Conservation (phyloP, 2,329 filamentous ascomycete species). For the Colletotrichum trifolii region DNA sequence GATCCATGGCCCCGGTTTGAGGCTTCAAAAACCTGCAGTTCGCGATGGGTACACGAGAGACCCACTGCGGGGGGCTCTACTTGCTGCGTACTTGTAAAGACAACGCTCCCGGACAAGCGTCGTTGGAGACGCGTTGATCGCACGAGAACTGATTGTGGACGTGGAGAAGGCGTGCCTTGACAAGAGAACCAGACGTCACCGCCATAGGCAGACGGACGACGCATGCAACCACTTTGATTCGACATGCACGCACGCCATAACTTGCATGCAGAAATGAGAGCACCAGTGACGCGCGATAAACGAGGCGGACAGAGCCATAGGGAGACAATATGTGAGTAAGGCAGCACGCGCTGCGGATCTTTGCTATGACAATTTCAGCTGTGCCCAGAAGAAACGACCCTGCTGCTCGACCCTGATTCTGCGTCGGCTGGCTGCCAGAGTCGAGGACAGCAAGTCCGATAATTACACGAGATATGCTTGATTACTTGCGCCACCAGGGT, state of each 20-base stretch:
- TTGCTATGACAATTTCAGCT: constrained; percentile 5
- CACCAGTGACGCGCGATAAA: constrained; percentile 13
- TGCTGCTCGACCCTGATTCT: constrained; percentile 9
- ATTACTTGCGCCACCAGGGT: constrained; percentile 1
- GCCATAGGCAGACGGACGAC: neutral
- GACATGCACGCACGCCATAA: constrained; percentile 20
- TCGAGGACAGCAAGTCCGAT: constrained; percentile 9
- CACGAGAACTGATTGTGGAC: constrained; percentile 5
- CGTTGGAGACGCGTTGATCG: constrained; percentile 23
- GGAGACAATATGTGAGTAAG: constrained; percentile 1
- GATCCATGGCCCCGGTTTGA: constrained; percentile 29
- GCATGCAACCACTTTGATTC: constrained; percentile 33
- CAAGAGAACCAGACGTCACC: constrained; percentile 13
- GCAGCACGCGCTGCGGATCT: constrained; percentile 13
- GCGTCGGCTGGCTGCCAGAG: constrained; percentile 10
- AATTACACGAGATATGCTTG: constrained; percentile 28
- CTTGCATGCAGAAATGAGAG: constrained; percentile 23
- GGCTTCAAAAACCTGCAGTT: constrained; percentile 29
- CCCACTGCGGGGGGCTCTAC: constrained; percentile 30
- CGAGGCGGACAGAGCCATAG: constrained; percentile 12
- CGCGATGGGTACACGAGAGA: constrained; percentile 24
- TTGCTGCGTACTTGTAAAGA: neutral
- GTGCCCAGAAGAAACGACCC: neutral
- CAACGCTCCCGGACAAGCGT: constrained; percentile 27
- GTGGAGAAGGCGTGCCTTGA: constrained; percentile 9